Base-by-base conservation (phyloP, 2,329 filamentous ascomycete genomes). In the Paraphoma chrysanthemicola region DNA sequence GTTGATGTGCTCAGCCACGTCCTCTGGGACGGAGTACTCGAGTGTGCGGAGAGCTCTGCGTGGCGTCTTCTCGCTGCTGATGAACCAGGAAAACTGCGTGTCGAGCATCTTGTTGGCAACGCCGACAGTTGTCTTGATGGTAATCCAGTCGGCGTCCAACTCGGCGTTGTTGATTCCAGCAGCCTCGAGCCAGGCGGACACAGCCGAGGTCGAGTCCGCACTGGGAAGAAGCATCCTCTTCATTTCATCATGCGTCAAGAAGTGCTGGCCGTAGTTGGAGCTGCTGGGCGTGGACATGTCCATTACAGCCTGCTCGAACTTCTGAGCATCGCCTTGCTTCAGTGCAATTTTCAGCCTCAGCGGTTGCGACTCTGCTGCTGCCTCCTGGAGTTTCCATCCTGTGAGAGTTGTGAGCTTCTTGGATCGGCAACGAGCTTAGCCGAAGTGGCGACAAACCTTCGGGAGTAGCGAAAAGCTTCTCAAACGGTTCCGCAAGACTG, bases 231-330 rank as follows among this genome's bases (percentile, higher is more conserved):
- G 76, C 59, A 81, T 73, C 4, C 73, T 61, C 44, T 81, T 77
- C 53, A 82, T 74, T 38, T 81, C 78, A 11, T 76, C 70, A 41
- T 76, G 71, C 18, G 74, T 77, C 46, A 67, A 58, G 59, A 83
- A 77, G 67, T 84, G 83, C 53, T 82, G 68, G 28, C 83, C 83
- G 60, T 85, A 85, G 14, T 74, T 70, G 3, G 76, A 59, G 56
- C 79, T 73, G 6, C 77, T 77, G 1, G 83, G 83, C 0, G 81
- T 82, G 17, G 82, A 83, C 18, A 81, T 68, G 6, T 76, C 72
- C 23, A 73, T 60, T 42, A 81, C 70, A 30, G 69, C 70, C 36
- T 75, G 68, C 62, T 80, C 75, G 12, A 81, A 75, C 42, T 72
- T 69, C 39, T 77, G 72, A 4, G 56, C 52, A 56, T 72, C 63